phyloP scores from a whole-genome alignment of 352 stramenopile genomes.

The Globisporangium cederbergense region DNA sequence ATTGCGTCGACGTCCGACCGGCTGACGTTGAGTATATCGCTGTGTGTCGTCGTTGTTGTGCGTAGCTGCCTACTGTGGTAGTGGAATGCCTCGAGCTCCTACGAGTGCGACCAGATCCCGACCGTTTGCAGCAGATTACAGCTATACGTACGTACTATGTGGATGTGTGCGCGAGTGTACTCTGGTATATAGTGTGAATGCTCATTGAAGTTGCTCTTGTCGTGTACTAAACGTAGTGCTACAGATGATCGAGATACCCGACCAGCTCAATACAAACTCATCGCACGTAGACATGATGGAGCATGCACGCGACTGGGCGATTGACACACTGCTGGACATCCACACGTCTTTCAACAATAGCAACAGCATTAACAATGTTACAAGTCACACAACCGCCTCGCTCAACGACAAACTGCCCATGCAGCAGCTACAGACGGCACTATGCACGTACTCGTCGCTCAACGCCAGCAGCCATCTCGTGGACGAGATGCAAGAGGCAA shows the following conservation, averaged over 20 bases:
- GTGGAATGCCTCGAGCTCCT: conserved; percentile 11
- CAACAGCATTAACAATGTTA: background rate
- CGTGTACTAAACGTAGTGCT: conserved; percentile 23
- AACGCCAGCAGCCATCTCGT: conserved; percentile 18
- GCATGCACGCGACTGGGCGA: conserved; percentile 27
- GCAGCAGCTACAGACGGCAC: conserved; percentile 31
- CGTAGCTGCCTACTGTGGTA: conserved; percentile 10
- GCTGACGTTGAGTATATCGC: background rate
- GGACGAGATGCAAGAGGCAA: conserved; percentile 28
- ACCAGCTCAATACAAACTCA: conserved; percentile 10
- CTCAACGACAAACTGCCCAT: conserved; percentile 17
- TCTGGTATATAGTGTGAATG: background rate
- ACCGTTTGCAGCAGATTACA: conserved; percentile 26
- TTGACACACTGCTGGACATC: conserved; percentile 35
- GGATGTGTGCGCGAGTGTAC: background rate
- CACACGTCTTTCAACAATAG: background rate
- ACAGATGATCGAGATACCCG: conserved; percentile 36
- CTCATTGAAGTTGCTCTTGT: background rate
- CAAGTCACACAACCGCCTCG: background rate
- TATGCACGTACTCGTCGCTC: conserved; percentile 31
- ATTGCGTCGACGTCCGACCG: background rate
- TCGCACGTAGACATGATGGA: conserved; percentile 9
- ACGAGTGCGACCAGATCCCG: background rate
- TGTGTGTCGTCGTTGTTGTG: background rate
- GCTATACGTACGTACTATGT: conserved; percentile 27